Percentiles rank a stretch among this genome's conserved stretches.
Conservation (phyloP, 2,329 filamentous ascomycete species). For the Botrytis byssoidea region DNA sequence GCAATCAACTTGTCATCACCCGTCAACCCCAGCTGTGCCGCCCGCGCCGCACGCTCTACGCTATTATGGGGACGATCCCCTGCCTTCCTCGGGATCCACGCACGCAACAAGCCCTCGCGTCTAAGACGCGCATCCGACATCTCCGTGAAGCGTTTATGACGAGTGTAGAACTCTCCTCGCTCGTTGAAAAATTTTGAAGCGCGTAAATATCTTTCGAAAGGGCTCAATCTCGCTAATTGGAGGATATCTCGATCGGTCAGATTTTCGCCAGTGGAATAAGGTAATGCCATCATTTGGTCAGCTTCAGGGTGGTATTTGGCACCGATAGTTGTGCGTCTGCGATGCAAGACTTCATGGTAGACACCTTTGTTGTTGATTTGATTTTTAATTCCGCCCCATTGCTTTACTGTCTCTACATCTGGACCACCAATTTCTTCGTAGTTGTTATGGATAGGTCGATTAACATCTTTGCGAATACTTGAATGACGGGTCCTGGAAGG, state of each 20-base stretch:
- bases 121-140: neutral
- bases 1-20: neutral
- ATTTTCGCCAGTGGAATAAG: neutral
- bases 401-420: neutral
- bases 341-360: neutral
- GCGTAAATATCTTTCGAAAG: neutral
- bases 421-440: neutral
- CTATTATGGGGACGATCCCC: neutral
- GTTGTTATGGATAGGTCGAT: neutral
- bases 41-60: slow-evolving; percentile 1
- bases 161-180: neutral
- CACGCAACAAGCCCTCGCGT: neutral
- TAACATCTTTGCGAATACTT: neutral
- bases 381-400: neutral
- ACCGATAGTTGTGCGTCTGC: no score
- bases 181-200: neutral
- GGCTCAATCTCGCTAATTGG: neutral
- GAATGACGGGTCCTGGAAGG: neutral
- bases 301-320: neutral
- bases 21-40: neutral
- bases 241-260: neutral
- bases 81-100: neutral
- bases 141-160: neutral
- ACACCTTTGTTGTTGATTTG: neutral
- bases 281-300: neutral